A percentile compares a stretch with the other conserved stretches of the same genome.
Evolutionary conservation across 208 protist species (phyloP).

Genomic region (Endotrypanum monterogeii): DNA sequence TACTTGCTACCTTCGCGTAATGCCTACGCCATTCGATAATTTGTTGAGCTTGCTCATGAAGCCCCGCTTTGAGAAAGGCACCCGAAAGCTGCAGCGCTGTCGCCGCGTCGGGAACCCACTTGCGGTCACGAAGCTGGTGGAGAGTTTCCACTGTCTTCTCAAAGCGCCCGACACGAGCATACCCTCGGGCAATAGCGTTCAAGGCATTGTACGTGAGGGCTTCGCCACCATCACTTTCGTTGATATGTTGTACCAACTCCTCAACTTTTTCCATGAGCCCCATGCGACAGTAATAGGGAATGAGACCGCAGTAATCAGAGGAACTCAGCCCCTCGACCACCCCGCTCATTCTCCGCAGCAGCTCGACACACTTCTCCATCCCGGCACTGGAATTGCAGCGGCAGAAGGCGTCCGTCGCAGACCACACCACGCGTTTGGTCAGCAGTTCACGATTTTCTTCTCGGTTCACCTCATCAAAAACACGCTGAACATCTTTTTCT

Average conservation of each 20-base stretch:
- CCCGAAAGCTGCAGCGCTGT: conserved; percentile 78
- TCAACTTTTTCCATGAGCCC: conserved; percentile 77
- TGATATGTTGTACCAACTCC: conserved; percentile 45
- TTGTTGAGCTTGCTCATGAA: conserved; percentile 89
- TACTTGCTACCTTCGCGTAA: conserved; percentile 61
- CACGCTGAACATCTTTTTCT: conserved; percentile 68
- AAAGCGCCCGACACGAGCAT: conserved; percentile 71
- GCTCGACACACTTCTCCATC: conserved; percentile 61
- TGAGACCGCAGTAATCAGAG: conserved; percentile 55
- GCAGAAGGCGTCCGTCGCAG: conserved; percentile 83
- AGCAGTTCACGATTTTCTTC: conserved; percentile 33
- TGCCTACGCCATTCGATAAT: conserved; percentile 86
- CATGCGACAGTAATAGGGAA: conserved; percentile 86
- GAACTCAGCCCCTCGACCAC: conserved; percentile 19
- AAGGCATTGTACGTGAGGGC: conserved; percentile 66
- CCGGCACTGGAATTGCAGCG: conserved; percentile 56
- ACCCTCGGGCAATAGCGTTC: conserved; percentile 83
- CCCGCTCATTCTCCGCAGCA: conserved; percentile 28
- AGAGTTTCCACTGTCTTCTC: conserved; percentile 86
- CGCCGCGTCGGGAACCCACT: conserved; percentile 82
- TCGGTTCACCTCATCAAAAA: conserved; percentile 51
- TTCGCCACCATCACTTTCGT: conserved; percentile 19
- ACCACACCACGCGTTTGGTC: conserved; percentile 71
- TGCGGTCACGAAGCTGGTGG: conserved; percentile 75
- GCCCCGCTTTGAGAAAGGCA: conserved; percentile 81